Evolutionary conservation across 2,329 filamentous ascomycete species (phyloP), one percentile per base, ranked within the genome.

Genomic region (Tothia fuscella): DNA sequence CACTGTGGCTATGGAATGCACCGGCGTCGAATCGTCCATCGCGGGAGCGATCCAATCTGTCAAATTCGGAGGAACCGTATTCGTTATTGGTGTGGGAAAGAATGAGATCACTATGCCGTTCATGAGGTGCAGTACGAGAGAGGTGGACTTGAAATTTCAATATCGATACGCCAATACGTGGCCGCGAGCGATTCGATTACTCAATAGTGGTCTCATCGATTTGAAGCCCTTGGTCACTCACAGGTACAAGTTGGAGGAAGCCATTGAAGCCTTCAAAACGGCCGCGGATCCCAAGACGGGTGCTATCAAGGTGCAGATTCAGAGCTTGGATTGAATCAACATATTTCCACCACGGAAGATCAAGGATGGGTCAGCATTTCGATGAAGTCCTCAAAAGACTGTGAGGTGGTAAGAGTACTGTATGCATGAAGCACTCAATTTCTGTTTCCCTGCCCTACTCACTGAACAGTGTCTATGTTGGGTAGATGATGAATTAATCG

Each of bases 261-360:
- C 88, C 0, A 62, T 91, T 21, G 76, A 89, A 64, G 89, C 89
- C 6, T 96, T 96, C 61, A 78, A 87, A 66, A 91, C 84, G 30
- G 86, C 88, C 16, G 77, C 82, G 6, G 78, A 95, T 62, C 80
- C 86, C 29, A 87, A 82, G 70, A 93, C 83, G 39, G 88, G 89
- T 5, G 86, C 88, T n/a, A 95, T 96, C 64, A 96, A 96, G 72
- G 88, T 95, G 46, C 82, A 87, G 72, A 95, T 95, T 56, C 85
- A 88, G 69, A 86, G 75, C 54, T 57, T 66, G 51, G 44, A 20
- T 44, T 53, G 25, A 28, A 13, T n/a, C n/a, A n/a, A n/a, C n/a
- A n/a, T n/a, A n/a, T n/a, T n/a, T n/a, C n/a, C n/a, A n/a, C 26
- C 10, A 29, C 13, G 10, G 10, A 10, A 29, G 10, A 10, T 29